These are phyloP conservation scores for Coleophoma eucalyptorum DNA, from an alignment of 2,329 filamentous ascomycete species.

Conservation along the genomic window DNA sequence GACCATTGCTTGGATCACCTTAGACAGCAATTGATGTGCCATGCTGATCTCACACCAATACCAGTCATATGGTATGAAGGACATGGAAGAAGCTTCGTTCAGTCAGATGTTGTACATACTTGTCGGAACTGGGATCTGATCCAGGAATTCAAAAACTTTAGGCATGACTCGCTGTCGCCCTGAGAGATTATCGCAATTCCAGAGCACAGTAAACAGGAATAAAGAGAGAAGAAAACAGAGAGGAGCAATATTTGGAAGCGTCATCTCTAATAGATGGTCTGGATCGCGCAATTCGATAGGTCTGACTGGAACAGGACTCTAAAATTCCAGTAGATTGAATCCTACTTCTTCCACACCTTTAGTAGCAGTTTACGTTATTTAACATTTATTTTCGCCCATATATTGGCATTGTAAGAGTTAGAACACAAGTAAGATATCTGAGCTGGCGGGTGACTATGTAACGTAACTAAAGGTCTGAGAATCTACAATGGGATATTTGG, in stretches of 20 bases:
- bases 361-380: neutral
- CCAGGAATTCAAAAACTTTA: neutral
- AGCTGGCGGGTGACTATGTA: neutral
- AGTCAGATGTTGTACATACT: neutral
- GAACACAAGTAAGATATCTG: neutral
- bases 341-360: neutral
- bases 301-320: neutral
- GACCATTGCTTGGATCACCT: neutral
- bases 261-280: neutral
- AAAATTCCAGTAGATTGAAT: neutral
- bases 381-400: neutral
- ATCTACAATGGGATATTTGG: neutral
- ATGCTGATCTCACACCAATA: neutral
- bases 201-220: neutral
- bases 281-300: neutral
- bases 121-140: neutral
- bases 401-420: neutral
- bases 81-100: neutral
- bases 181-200: neutral
- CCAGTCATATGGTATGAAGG: neutral
- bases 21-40: neutral
- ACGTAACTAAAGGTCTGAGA: neutral
- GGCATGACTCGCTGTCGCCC: neutral
- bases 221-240: neutral
- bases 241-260: neutral